phyloP scores from a whole-genome alignment of 192 early-diverging fungal genomes.

The Coemansia sp. region DNA sequence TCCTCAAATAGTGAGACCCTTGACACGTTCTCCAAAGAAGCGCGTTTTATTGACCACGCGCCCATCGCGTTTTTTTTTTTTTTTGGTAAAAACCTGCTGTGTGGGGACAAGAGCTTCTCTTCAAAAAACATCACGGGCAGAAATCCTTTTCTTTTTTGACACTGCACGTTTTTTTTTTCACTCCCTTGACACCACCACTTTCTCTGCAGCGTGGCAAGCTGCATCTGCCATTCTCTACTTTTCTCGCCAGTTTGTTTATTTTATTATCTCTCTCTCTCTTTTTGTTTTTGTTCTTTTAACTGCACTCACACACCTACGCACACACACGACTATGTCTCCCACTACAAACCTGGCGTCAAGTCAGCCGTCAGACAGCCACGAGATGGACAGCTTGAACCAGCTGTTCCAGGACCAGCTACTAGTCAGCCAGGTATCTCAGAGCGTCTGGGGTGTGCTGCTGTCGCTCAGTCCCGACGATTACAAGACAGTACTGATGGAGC shows the following conservation, averaged over 20 bases:
- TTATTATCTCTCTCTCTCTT: slow-evolving; percentile 1
- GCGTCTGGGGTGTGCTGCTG: slow-evolving; percentile 57
- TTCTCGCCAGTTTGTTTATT: neutral
- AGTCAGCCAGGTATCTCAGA: slow-evolving; percentile 49
- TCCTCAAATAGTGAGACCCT: neutral
- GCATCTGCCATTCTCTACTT: neutral
- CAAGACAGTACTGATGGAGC: slow-evolving; percentile 47
- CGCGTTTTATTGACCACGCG: neutral
- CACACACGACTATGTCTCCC: neutral
- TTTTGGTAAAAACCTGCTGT: neutral
- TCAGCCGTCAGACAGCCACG: slow-evolving; percentile 29
- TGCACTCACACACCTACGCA: neutral
- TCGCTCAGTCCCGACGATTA: slow-evolving; percentile 55
- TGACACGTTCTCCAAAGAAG: slow-evolving; percentile 6
- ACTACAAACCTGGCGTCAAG: slow-evolving; percentile 1
- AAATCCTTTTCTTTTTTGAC: neutral
- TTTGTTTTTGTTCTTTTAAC: slow-evolving; percentile 12
- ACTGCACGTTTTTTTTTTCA: neutral
- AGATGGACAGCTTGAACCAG: slow-evolving; percentile 51
- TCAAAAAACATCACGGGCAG: neutral
- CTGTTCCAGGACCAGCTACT: slow-evolving; percentile 53
- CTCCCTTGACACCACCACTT: neutral
- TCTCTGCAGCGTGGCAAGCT: neutral
- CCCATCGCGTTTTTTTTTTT: neutral
- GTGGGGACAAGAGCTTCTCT: neutral